Percentiles rank a stretch among this genome's conserved stretches.
Conservation (phyloP, 768 basidiomycete genomes). For the Russula lepida region DNA sequence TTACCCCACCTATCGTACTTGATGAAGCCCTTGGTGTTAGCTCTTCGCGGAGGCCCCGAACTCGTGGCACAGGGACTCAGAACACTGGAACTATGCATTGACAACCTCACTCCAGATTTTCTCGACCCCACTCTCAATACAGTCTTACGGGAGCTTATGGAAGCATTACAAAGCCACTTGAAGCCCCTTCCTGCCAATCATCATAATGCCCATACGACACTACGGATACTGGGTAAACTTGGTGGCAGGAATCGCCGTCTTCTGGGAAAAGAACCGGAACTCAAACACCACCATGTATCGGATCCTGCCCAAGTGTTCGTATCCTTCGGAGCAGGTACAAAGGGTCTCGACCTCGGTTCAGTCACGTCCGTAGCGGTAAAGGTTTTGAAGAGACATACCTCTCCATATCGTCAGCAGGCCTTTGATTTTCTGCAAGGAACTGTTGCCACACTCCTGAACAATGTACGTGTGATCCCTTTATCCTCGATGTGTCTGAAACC, state of each 20-base stretch:
- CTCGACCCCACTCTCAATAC: conserved; percentile 92
- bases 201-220: conserved; percentile 86
- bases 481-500: neutral
- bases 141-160: conserved; percentile 89
- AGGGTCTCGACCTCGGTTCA: conserved; percentile 59
- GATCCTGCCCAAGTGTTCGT: conserved; percentile 63
- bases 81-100: conserved; percentile 97
- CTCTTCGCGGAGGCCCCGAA: conserved; percentile 79
- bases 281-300: conserved; percentile 63
- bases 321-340: conserved; percentile 60
- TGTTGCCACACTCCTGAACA: conserved; percentile 60
- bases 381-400: conserved; percentile 44
- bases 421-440: conserved; percentile 66
- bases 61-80: conserved; percentile 92
- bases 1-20: conserved; percentile 91
- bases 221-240: conserved; percentile 92
- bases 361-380: conserved; percentile 56
- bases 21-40: conserved; percentile 92
- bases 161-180: conserved; percentile 83
- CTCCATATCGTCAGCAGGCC: conserved; percentile 48
- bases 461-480: conserved; percentile 39
- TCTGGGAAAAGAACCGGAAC: conserved; percentile 66
- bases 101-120: conserved; percentile 97
- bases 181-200: conserved; percentile 86
- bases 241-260: conserved; percentile 90